Evolutionary conservation across 257 asterid species (phyloP).

Genomic region (Solanum etuberosum): DNA sequence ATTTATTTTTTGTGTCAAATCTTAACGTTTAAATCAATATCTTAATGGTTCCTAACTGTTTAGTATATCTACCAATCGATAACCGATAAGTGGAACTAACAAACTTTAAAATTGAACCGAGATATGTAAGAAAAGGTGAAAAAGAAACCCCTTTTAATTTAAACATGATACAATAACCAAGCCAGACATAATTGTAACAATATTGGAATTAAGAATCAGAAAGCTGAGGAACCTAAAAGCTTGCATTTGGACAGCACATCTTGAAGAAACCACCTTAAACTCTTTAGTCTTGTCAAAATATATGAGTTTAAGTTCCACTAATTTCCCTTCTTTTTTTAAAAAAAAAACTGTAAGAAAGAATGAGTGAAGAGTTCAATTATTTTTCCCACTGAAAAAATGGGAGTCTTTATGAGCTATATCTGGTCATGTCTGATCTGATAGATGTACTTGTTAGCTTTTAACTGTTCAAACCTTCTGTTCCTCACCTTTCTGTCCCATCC

Average conservation of each 20-base stretch:
- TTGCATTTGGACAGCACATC: background rate
- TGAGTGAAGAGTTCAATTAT: constrained; percentile 3
- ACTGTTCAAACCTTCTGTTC: constrained; percentile 75
- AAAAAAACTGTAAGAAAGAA: background rate
- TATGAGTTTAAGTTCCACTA: background rate
- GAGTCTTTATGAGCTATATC: constrained; percentile 46
- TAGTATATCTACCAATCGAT: no score
- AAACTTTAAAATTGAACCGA: no score
- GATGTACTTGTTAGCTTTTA: constrained; percentile 17
- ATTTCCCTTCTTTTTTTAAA: background rate
- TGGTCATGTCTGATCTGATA: constrained; percentile 35
- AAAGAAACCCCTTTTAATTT: background rate
- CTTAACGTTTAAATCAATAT: no score
- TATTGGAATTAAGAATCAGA: constrained; percentile 14
- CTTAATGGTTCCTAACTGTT: background rate
- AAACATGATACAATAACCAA: background rate
- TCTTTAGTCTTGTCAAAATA: background rate
- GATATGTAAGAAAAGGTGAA: background rate
- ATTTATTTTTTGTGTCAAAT: background rate
- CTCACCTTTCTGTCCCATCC: constrained; percentile 85
- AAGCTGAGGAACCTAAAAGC: constrained; percentile 36
- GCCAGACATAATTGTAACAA: background rate
- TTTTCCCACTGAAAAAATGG: constrained; percentile 26
- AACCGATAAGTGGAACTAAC: no score
- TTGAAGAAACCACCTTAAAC: background rate